phyloP scores from a whole-genome alignment of 2,329 filamentous ascomycete species.

The Fusarium veterinarium region DNA sequence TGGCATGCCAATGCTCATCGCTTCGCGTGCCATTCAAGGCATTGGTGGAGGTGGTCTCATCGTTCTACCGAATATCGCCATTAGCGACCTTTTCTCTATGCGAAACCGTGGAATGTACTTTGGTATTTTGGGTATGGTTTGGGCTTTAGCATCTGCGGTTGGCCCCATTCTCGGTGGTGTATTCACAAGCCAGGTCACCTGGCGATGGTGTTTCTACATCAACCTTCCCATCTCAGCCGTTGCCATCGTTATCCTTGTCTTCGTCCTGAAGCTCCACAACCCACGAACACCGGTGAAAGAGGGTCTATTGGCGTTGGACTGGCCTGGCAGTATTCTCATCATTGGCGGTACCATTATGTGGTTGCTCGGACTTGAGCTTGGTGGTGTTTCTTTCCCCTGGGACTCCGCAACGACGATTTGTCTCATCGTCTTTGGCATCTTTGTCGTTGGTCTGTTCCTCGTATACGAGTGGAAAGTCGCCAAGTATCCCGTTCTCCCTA shows the following conservation, averaged over 20 bases:
- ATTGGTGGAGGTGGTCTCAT: constrained; percentile 67
- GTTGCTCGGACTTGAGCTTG: constrained; percentile 86
- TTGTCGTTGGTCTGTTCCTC: constrained; percentile 74
- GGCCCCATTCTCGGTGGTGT: constrained; percentile 76
- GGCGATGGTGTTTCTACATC: constrained; percentile 78
- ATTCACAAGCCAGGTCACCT: constrained; percentile 72
- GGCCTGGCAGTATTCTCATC: constrained; percentile 67
- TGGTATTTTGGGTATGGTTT: constrained; percentile 65
- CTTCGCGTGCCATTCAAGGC: constrained; percentile 67
- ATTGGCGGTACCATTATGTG: constrained; percentile 86
- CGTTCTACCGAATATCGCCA: constrained; percentile 69
- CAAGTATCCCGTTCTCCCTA: constrained; percentile 81
- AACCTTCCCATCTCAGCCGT: constrained; percentile 65
- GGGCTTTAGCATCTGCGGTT: constrained; percentile 73
- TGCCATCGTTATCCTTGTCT: constrained; percentile 62
- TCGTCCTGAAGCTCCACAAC: constrained; percentile 76
- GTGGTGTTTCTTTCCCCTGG: constrained; percentile 82
- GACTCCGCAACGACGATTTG: constrained; percentile 79
- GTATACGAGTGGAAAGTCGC: constrained; percentile 79
- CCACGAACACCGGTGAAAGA: constrained; percentile 71
- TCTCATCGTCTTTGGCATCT: constrained; percentile 77
- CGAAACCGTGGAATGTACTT: constrained; percentile 64
- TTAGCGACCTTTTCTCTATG: constrained; percentile 67
- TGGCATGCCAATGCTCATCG: constrained; percentile 65
- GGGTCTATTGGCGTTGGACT: constrained; percentile 73